Evolutionary conservation across 1,284 basidiomycete genomes (phyloP).

Genomic region (Megacollybia platyphylla): DNA sequence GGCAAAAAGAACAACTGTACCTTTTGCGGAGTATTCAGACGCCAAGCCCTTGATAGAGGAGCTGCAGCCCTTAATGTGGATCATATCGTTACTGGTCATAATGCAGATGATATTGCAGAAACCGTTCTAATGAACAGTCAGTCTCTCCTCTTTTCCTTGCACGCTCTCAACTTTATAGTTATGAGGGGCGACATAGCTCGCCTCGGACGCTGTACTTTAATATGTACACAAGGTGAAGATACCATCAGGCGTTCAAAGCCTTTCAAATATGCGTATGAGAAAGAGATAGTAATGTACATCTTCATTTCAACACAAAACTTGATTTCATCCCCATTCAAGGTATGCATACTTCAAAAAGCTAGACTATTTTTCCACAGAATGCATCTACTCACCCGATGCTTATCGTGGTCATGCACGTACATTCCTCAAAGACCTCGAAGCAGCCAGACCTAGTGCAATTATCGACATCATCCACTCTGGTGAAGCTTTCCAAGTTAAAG

Average conservation of each 20-base stretch:
- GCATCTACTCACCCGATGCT: conserved; percentile 97
- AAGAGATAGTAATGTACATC: conserved; percentile 95
- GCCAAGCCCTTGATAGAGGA: conserved; percentile 93
- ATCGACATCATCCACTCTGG: conserved; percentile 98
- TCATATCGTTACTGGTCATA: conserved; percentile 98
- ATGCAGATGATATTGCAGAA: conserved; percentile 98
- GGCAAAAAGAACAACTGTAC: conserved; percentile 99
- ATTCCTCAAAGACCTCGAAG: conserved; percentile 94
- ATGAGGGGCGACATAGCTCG: conserved; percentile 96
- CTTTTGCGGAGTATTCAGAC: conserved; percentile 94
- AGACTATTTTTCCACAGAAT: conserved; percentile 98
- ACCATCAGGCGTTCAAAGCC: conserved; percentile 96
- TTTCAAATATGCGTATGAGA: conserved; percentile 99
- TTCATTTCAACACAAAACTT: neutral
- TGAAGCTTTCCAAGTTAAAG: conserved; percentile 75
- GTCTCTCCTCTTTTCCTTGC: conserved; percentile 16
- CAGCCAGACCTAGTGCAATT: conserved; percentile 85
- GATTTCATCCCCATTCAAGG: conserved; percentile 29
- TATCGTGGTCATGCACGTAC: conserved; percentile 93
- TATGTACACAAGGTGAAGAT: conserved; percentile 88
- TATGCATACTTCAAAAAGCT: conserved; percentile 98
- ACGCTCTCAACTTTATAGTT: conserved; percentile 36
- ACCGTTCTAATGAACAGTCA: conserved; percentile 97
- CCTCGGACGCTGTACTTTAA: conserved; percentile 85
- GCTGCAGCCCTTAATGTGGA: conserved; percentile 85